phyloP scores from a whole-genome alignment of 768 basidiomycete genomes.

The Trametes gibbosa region DNA sequence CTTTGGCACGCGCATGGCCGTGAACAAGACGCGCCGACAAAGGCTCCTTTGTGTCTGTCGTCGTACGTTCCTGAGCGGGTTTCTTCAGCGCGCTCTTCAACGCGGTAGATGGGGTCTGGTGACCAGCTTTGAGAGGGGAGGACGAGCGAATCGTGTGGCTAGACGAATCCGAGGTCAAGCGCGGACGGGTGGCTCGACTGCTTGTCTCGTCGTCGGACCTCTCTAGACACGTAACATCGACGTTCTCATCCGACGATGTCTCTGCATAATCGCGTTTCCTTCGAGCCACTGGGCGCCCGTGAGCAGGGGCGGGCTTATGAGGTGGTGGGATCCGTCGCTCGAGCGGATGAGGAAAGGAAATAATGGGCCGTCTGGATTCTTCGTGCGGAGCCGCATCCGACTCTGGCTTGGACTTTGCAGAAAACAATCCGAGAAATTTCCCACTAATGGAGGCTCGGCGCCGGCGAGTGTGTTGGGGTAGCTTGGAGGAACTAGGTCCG shows the following conservation, averaged over 20 bases:
- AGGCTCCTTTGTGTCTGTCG: background rate
- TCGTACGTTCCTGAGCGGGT: background rate
- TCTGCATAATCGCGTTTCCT: background rate
- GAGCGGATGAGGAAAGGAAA: background rate
- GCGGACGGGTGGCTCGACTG: background rate
- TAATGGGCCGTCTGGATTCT: background rate
- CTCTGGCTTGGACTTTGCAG: background rate
- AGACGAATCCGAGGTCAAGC: background rate
- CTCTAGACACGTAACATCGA: too few species aligned
- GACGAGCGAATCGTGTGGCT: background rate
- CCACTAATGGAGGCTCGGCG: background rate
- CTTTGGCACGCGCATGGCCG: background rate
- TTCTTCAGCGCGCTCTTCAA: slow-evolving; percentile 8
- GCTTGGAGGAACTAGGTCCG: background rate
- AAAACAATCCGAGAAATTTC: background rate
- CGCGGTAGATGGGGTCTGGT: background rate
- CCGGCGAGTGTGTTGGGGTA: background rate
- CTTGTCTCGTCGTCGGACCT: background rate
- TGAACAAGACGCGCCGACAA: background rate
- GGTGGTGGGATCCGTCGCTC: background rate
- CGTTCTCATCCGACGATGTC: background rate
- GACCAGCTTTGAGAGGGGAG: background rate
- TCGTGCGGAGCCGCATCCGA: background rate
- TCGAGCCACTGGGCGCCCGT: background rate
- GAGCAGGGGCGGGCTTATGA: background rate